Evolutionary conservation across 768 basidiomycete genomes (phyloP).

Genomic region (Kondoa malvinella): DNA sequence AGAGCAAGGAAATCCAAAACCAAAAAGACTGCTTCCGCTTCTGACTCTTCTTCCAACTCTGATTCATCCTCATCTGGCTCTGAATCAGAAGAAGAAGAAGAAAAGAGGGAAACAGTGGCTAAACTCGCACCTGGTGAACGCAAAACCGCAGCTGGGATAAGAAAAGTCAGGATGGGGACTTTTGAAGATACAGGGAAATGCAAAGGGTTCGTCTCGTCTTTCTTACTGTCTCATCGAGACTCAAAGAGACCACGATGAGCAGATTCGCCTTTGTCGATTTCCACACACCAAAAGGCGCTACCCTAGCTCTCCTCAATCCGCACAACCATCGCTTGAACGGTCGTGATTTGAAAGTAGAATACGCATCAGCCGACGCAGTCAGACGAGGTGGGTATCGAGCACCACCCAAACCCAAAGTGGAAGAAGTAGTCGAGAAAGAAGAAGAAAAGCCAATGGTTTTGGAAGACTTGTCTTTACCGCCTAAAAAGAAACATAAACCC

Average conservation of each 20-base stretch:
- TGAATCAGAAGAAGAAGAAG: conserved; percentile 19
- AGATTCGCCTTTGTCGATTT: conserved; percentile 96
- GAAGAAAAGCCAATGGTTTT: conserved; percentile 9
- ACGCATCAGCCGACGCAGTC: conserved; percentile 73
- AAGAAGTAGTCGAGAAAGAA: background rate
- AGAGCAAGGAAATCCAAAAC: conserved; percentile 28
- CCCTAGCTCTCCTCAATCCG: conserved; percentile 59
- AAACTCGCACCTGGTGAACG: conserved; percentile 11
- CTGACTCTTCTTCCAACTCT: background rate
- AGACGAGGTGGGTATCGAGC: conserved; percentile 49
- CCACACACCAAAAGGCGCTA: conserved; percentile 56
- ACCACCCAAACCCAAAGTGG: background rate
- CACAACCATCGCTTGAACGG: conserved; percentile 72
- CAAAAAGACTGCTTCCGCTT: conserved; percentile 13
- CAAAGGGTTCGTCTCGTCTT: conserved; percentile 56
- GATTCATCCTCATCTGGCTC: background rate
- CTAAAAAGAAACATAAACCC: conserved; percentile 13
- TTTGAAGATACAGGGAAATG: conserved; percentile 90
- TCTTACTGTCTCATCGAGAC: conserved; percentile 3
- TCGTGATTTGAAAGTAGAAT: conserved; percentile 60
- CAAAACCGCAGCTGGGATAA: conserved; percentile 32
- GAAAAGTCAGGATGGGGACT: conserved; percentile 79
- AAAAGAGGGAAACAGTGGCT: conserved; percentile 25
- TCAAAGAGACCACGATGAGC: conserved; percentile 3
- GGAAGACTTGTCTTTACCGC: conserved; percentile 12